phyloP scores from a whole-genome alignment of 2,329 filamentous ascomycete genomes.

The Colletotrichum eremochloae region DNA sequence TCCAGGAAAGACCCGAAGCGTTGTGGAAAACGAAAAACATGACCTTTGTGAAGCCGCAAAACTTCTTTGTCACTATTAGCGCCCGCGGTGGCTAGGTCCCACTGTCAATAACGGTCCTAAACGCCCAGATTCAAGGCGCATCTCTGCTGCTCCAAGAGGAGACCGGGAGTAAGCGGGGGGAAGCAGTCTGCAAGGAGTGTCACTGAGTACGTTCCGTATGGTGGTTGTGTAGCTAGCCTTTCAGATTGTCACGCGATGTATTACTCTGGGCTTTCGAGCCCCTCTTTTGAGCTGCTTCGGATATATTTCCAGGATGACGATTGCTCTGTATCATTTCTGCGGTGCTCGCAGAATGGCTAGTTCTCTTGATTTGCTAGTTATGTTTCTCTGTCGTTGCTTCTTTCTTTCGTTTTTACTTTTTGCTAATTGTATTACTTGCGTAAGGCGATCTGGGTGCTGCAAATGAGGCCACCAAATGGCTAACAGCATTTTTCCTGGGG shows the following conservation, averaged over 20 bases:
- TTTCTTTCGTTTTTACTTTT: too few relatives aligned
- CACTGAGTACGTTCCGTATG: neutral
- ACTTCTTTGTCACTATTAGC: neutral
- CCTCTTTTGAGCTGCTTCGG: neutral
- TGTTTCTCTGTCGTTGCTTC: too few relatives aligned
- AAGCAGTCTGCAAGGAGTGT: neutral
- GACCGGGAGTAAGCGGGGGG: neutral
- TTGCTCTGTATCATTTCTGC: too few relatives aligned
- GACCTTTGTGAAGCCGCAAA: neutral
- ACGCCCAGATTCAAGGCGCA: neutral
- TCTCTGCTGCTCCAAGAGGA: neutral
- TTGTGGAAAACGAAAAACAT: neutral
- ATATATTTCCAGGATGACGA: neutral
- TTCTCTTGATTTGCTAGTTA: too few relatives aligned
- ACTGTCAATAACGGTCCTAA: neutral
- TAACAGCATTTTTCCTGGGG: too few relatives aligned
- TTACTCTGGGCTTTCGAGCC: neutral
- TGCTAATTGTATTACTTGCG: too few relatives aligned
- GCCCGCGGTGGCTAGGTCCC: neutral
- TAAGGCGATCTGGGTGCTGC: too few relatives aligned
- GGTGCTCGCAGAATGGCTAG: too few relatives aligned
- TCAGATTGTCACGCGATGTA: neutral
- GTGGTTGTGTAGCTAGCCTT: neutral
- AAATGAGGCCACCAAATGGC: too few relatives aligned
- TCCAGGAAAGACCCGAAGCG: constrained; percentile 23